phyloP scores from a whole-genome alignment of 2,329 filamentous ascomycete species.

The Botryosphaeria agaves region DNA sequence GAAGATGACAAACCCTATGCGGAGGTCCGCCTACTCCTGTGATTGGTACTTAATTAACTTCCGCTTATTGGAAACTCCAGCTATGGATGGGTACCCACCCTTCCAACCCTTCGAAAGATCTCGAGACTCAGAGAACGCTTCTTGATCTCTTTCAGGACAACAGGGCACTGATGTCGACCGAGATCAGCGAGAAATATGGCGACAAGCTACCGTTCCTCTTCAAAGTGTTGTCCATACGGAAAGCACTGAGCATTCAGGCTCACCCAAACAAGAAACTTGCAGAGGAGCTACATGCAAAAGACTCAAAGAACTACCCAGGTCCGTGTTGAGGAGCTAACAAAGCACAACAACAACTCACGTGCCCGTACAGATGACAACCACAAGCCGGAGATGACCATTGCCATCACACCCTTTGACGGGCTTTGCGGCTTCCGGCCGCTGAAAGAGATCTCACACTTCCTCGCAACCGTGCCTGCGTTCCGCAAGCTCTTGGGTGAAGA shows the following conservation, averaged over 20 bases:
- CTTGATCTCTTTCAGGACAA: slow-evolving; percentile 82
- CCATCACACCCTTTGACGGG: slow-evolving; percentile 88
- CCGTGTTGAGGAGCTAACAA: background rate
- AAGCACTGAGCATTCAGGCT: slow-evolving; percentile 91
- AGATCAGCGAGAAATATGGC: slow-evolving; percentile 58
- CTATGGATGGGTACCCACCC: slow-evolving; percentile 99
- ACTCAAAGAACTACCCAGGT: slow-evolving; percentile 79
- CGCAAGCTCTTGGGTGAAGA: slow-evolving; percentile 30
- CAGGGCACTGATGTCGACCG: slow-evolving; percentile 57
- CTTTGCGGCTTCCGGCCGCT: slow-evolving; percentile 90
- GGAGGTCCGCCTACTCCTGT: slow-evolving; percentile 42
- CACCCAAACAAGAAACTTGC: slow-evolving; percentile 60
- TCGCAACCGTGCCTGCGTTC: slow-evolving; percentile 42
- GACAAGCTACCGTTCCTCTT: slow-evolving; percentile 86
- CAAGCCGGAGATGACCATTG: slow-evolving; percentile 99
- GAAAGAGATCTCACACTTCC: slow-evolving; percentile 71
- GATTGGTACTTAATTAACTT: too few relatives aligned
- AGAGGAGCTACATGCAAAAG: slow-evolving; percentile 67
- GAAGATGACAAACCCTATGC: slow-evolving; percentile 84
- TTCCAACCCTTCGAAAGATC: slow-evolving; percentile 82
- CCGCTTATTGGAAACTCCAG: slow-evolving; percentile 36
- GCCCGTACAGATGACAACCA: slow-evolving; percentile 67
- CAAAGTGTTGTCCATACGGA: slow-evolving; percentile 92
- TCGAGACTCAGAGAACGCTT: slow-evolving; percentile 67
- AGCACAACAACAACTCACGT: background rate